These are phyloP conservation scores for Knoxdaviesia capensis DNA, from an alignment of 2,329 filamentous ascomycete genomes.

Conservation along the genomic window DNA sequence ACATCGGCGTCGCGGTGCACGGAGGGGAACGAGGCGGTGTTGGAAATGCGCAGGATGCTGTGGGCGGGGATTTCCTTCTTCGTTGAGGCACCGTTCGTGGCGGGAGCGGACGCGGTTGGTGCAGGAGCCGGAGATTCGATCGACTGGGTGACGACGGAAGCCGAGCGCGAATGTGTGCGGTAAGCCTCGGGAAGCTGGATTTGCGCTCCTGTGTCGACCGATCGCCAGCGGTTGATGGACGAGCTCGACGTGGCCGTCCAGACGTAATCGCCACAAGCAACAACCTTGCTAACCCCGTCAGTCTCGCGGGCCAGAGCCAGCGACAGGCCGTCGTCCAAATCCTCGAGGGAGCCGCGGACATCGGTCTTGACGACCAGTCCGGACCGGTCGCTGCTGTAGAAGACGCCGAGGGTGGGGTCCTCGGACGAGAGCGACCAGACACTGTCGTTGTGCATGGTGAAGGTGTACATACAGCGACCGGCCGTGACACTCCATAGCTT, in stretches of 20 bases:
- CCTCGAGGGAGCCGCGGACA: slow-evolving; percentile 44
- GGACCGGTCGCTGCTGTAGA: slow-evolving; percentile 87
- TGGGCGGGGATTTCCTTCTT: slow-evolving; percentile 55
- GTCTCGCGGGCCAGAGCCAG: slow-evolving; percentile 87
- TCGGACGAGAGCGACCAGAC: slow-evolving; percentile 92
- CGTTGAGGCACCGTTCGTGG: slow-evolving; percentile 12
- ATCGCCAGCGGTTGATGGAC: slow-evolving; percentile 79
- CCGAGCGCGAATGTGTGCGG: too few species aligned
- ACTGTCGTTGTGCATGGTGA: slow-evolving; percentile 98
- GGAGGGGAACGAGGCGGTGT: slow-evolving; percentile 57
- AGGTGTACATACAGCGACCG: slow-evolving; percentile 88
- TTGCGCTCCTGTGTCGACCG: slow-evolving; percentile 50
- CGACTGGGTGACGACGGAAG: slow-evolving; percentile 1
- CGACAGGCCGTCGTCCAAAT: slow-evolving; percentile 71
- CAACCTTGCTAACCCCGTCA: slow-evolving; percentile 51
- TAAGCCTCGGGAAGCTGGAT: too few species aligned
- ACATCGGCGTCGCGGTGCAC: slow-evolving; percentile 32
- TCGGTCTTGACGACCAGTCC: slow-evolving; percentile 95
- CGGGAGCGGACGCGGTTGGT: slow-evolving; percentile 13
- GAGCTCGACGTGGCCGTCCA: slow-evolving; percentile 85
- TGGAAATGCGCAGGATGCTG: slow-evolving; percentile 65
- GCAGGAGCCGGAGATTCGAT: too few species aligned
- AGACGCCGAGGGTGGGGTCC: slow-evolving; percentile 65
- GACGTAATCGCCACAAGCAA: slow-evolving; percentile 53
- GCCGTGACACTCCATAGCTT: slow-evolving; percentile 96